Conservation (phyloP, 257 asterid species). For the Vinca minor region DNA sequence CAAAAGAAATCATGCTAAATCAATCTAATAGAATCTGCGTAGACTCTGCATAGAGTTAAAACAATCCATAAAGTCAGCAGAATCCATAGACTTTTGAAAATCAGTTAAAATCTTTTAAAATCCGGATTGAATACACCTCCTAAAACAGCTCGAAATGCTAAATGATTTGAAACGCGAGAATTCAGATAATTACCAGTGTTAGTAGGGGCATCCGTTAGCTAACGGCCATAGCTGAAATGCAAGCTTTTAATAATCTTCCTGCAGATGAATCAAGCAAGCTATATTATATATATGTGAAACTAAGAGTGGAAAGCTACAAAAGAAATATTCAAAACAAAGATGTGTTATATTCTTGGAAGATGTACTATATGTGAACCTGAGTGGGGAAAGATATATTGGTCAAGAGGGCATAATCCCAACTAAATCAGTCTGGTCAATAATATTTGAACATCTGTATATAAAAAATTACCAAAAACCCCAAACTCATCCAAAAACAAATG, state of each 20-base stretch:
- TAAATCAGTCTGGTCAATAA: too few relatives aligned
- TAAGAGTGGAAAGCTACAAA: background rate
- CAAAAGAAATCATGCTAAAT: too few relatives aligned
- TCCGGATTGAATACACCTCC: too few relatives aligned
- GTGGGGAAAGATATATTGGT: too few relatives aligned
- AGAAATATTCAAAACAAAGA: background rate
- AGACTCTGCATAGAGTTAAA: too few relatives aligned
- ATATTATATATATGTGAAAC: background rate
- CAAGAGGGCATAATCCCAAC: background rate
- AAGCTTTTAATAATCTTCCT: background rate
- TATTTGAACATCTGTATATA: too few relatives aligned
- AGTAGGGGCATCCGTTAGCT: background rate
- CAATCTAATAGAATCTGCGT: too few relatives aligned
- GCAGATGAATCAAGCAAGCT: background rate
- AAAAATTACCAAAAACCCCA: background rate
- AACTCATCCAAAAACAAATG: background rate
- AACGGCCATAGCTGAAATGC: background rate
- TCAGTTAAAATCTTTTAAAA: too few relatives aligned
- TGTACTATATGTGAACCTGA: background rate
- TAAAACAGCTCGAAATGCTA: too few relatives aligned
- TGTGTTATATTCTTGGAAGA: constrained; percentile 1
- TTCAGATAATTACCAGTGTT: background rate
- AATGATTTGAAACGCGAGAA: background rate
- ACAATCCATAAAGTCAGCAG: too few relatives aligned
- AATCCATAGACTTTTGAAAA: too few relatives aligned